Evolutionary conservation across 495 filamentous ascomycete genomes (phyloP), one percentile per base, ranked within the genome.

Genomic region (Penicillium goetzii): DNA sequence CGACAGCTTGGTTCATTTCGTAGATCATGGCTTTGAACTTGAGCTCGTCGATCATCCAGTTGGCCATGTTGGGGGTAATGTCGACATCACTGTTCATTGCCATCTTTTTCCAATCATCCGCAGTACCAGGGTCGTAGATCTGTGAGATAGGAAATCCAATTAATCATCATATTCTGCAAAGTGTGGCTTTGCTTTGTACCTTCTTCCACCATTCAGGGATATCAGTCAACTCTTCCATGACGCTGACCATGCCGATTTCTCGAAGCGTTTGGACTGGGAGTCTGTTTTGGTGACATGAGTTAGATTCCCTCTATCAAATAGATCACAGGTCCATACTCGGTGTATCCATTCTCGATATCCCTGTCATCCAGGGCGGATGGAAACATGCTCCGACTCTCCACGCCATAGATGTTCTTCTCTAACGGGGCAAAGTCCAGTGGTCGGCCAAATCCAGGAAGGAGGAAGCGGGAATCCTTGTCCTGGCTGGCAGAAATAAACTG

Each of bases 31-130:
- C 77, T 63, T 85, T 86, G 63, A 78, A 80, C 19, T 72, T 72
- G 17, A 86, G 69, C 62, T 88, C 85, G 12, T 72, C 68, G 58
- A 87, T 77, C 62, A 84, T 81, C 71, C 79, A 81, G 12, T 85
- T 71, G 49, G 83, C 75, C 82, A 86, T 85, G 21, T 76, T 74
- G 1, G 70, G 58, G 0, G 80, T 77, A 26, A 87, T 72, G 56
- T 78, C 79, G 30, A 14, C 32, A 4, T 56, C 72, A 23, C 66
- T 62, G 11, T 64, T 61, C 50, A 73, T 33, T 8, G 73, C 73
- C 60, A 74, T 76, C 11, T 73, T 59, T 47, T 71, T 76, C 81
- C 81, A 83, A 43, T 76, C 69, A 0, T 70, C 65, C 7, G 74
- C 65, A 45, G 74, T 67, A 14, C 58, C 60, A 0, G 82, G 72